Evolutionary conservation across 2,329 filamentous ascomycete genomes (phyloP), one percentile per base, ranked within the genome.

Genomic region (Verticillium dahliae): DNA sequence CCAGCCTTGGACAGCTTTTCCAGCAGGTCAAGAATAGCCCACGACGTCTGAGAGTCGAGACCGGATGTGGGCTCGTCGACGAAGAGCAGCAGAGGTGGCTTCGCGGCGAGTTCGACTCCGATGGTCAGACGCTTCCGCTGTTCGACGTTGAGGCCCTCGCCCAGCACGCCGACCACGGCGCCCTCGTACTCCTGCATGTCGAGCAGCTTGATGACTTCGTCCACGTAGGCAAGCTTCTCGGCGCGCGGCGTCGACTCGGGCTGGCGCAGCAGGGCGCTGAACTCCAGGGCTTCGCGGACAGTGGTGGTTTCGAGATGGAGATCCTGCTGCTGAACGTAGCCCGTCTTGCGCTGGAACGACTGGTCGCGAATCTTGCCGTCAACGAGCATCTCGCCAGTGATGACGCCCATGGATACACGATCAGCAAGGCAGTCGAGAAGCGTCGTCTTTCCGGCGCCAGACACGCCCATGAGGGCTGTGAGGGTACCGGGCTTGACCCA

Each of bases 51-150:
- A 70, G 88, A 91, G 75, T 97, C 94, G 27, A 97, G 86, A 80
- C 94, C 94, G 33, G 92, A 97, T 2, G 93, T 97, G 14, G 94
- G 94, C 75, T 98, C 94, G 69, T 98, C 94, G 45, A 97, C 86
- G 78, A 97, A 97, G 56, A 97, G 85, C 63, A 97, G 82, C 59
- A 97, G 81, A 45, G 91, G 88, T 5, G 94, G 94, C 78, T 95
- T 97, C 6, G 94, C 94, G 50, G 92, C 93, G 33, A 98, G 83
- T 73, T 98, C 94, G 18, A 98, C 93, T 75, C 92, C 94, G 65
- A 98, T 97, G 0, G 93, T 97, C 6, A 97, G 82, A 69, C 92
- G 90, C 75, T 88, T 88, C 58, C 85, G 80, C 73, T 89, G 86
- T 69, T 89, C 86, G 14, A 87, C 84, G 70, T 91, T 91, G 38